Evolutionary conservation across 257 asterid species (phyloP), one percentile per base, ranked within the genome.

Genomic region (Nicotiana otophora): DNA sequence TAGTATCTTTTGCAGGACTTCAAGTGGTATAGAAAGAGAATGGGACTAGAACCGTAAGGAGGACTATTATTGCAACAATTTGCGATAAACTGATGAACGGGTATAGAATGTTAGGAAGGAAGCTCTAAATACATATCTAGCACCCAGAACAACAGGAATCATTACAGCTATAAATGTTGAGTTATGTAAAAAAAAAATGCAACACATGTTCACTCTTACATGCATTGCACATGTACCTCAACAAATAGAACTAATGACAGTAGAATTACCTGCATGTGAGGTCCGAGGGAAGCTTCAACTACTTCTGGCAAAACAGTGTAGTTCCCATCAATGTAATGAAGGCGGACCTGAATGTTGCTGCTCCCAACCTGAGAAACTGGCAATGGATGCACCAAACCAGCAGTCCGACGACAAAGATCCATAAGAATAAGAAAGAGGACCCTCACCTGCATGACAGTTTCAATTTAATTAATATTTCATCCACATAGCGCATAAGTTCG

Each of bases 331-430:
- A 96, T 96, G 83, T 93, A 91, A 81, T 96, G 99, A 86, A 96
- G 99, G 80, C 99, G 97, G 81, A 96, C 95, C 88, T 91, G 95
- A 85, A 96, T 92, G 87, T 87, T 92, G 93, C 85, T 85, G 90
- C 98, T 86, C 84, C 99, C 99, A 26, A 96, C 99, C 90, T 96
- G 98, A 84, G 99, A 96, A 89, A 90, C 96, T 39, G 98, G 99
- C 82, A 96, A 86, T 14, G 94, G 95, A 88, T 94, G 99, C 78
- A 83, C 87, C 87, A 92, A 90, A 75, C 91, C 97, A 20, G 98
- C 81, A 78, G 98, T 96, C 86, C 99, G 92, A 46, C 99, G 95
- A 85, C 98, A 96, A 51, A 96, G 98, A 87, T 96, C 99, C 98
- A 96, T 93, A 65, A 96, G 95, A 82, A 94, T 94, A 81, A 93